Conservation (phyloP, 805 yeast species). For the Metschnikowia vanudenii region DNA sequence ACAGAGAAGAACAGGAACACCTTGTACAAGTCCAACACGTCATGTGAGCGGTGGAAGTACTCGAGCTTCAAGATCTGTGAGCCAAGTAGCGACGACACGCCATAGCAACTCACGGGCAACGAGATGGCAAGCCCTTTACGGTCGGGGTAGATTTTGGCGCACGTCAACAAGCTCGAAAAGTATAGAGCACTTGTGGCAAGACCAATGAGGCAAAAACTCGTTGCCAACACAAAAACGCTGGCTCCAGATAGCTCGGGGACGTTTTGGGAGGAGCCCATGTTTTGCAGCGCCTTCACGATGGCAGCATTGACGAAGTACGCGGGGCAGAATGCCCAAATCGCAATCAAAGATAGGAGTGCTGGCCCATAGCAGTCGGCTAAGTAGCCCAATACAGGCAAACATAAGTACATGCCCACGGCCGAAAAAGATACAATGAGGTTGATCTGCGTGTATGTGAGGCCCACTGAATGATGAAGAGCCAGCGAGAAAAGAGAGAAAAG, state of each 20-base stretch:
- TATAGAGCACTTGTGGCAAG: conserved; percentile 71
- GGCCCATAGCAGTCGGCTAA: conserved; percentile 87
- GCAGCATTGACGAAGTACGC: conserved; percentile 52
- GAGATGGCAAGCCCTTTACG: conserved; percentile 79
- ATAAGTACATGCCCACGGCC: conserved; percentile 78
- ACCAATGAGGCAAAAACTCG: conserved; percentile 60
- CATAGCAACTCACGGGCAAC: conserved; percentile 85
- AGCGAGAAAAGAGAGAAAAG: conserved; percentile 79
- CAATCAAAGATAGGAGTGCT: conserved; percentile 60
- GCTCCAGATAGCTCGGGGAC: conserved; percentile 31
- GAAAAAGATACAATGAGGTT: conserved; percentile 74
- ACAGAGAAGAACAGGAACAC: conserved; percentile 54
- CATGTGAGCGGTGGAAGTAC: conserved; percentile 33
- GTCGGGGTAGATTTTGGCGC: conserved; percentile 82
- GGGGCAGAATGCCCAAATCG: conserved; percentile 62
- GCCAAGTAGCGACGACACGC: conserved; percentile 74
- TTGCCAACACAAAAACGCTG: conserved; percentile 36
- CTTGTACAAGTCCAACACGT: conserved; percentile 43
- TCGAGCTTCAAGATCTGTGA: conserved; percentile 55
- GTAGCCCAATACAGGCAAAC: conserved; percentile 79
- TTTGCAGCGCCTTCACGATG: conserved; percentile 19
- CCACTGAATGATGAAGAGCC: conserved; percentile 56
- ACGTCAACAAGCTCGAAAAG: conserved; percentile 69
- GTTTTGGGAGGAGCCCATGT: neutral
- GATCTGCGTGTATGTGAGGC: conserved; percentile 59